Base-by-base conservation (phyloP, 108 stramenopile species). In the Aurantiochytrium sp. region DNA sequence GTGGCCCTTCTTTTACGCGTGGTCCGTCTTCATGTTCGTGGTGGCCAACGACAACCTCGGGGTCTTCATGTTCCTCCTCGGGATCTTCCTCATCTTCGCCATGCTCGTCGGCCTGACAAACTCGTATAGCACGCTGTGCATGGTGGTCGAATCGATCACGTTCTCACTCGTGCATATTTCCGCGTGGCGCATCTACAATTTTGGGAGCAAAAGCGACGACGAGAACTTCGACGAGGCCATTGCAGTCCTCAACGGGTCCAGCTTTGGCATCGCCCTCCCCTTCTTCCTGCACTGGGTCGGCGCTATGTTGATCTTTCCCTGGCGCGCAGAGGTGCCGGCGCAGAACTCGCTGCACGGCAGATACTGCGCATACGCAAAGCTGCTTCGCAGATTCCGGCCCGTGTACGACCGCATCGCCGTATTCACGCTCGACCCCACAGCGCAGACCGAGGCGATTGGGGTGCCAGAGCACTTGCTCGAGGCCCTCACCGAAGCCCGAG, bases 351-450 rank as follows among this genome's bases (percentile, higher is more conserved):
- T 81, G 36, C 6, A 41, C 45, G 24, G 27, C 2, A 12, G 45
- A 12, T 48, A 48, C 73, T 48, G 45, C 42, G 12, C 45, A 1
- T 48, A 41, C 30, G 73, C 73, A 6, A 48, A 41, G 73, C 12
- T 81, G 42, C 39, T 81, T 17, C 45, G 42, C 8, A 12, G 42
- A 6, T 24, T 81, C 19, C 73, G 73, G 21, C 39, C 42, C 50
- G 73, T 81, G 73, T 81, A 81, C 24, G 42, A 81, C 30, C 73
- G 45, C n/a, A 48, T 81, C 45, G 73, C 42, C 45, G 39, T 48
- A 8, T 81, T 30, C 45, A 81, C 73, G 45, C 1, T 81, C 19
- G 17, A 48, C 45, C 73, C 73, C 6, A 81, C 45, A 24, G 73
- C 39, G 8, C 73, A 81, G 32, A 24, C 21, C 6, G 45, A 41